A percentile compares a stretch with the other conserved stretches of the same genome.
phyloP scores from a whole-genome alignment of 2,329 filamentous ascomycete genomes.

The Herpotrichia juniperi region DNA sequence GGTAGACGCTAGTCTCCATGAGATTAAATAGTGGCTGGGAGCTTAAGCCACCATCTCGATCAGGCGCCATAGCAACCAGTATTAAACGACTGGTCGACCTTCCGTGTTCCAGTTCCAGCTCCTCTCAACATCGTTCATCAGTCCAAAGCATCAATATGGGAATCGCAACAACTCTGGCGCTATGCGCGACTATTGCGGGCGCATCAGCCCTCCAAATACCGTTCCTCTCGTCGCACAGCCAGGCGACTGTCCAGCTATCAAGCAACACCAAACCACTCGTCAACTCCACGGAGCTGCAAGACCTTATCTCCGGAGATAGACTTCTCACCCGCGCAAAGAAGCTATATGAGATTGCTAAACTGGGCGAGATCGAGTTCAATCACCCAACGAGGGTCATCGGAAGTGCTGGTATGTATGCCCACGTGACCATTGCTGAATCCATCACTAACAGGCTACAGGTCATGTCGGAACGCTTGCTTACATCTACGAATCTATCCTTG shows the following conservation, averaged over 20 bases:
- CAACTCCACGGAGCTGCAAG: slow-evolving; percentile 42
- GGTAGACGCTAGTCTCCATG: too few species aligned
- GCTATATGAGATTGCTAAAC: slow-evolving; percentile 50
- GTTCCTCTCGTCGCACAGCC: slow-evolving; percentile 29
- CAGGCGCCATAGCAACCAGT: slow-evolving; percentile 6
- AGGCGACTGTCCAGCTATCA: slow-evolving; percentile 27
- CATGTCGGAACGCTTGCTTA: slow-evolving; percentile 44
- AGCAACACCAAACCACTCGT: slow-evolving; percentile 37
- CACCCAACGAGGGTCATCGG: slow-evolving; percentile 50
- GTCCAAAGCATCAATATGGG: slow-evolving; percentile 27
- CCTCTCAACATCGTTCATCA: slow-evolving; percentile 7
- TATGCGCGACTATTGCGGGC: slow-evolving; percentile 34
- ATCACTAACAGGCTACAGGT: slow-evolving; percentile 26
- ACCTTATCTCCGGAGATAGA: slow-evolving; percentile 41
- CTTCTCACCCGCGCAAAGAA: slow-evolving; percentile 41
- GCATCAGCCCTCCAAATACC: slow-evolving; percentile 38
- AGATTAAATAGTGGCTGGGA: too few species aligned
- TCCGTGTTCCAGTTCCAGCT: neutral
- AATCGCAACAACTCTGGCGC: slow-evolving; percentile 29
- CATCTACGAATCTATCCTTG: slow-evolving; percentile 46
- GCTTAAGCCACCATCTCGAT: too few species aligned
- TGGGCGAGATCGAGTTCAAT: slow-evolving; percentile 49
- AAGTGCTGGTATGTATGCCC: slow-evolving; percentile 35
- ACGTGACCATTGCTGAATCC: slow-evolving; percentile 16
- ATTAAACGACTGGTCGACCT: neutral